These are phyloP conservation scores for Dicorynia guianensis DNA, from an alignment of 306 rosid genomes.

Conservation along the genomic window DNA sequence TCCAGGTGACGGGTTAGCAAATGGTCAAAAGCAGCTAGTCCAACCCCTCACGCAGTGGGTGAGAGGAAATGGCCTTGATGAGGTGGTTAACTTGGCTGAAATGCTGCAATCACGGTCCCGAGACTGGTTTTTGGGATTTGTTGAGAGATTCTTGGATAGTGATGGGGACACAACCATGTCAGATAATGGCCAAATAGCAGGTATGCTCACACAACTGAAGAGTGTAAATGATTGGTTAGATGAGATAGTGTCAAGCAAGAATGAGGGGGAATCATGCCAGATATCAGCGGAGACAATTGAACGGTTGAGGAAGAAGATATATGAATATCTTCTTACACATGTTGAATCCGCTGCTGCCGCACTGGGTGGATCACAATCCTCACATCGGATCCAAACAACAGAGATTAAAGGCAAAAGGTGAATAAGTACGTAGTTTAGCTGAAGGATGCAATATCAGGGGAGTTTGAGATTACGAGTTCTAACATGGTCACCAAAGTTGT, in stretches of 20 bases:
- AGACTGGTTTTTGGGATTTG: constrained; percentile 86
- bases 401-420: constrained; percentile 71
- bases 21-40: constrained; percentile 61
- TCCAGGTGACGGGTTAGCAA: constrained; percentile 50
- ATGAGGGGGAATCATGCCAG: constrained; percentile 54
- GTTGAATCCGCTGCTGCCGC: constrained; percentile 99
- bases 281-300: constrained; percentile 76
- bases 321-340: constrained; percentile 95
- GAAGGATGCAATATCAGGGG: constrained; percentile 39
- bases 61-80: constrained; percentile 73
- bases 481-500: constrained; percentile 51
- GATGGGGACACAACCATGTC: constrained; percentile 80
- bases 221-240: constrained; percentile 98
- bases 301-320: constrained; percentile 89
- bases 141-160: constrained; percentile 88
- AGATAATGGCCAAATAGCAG: constrained; percentile 87
- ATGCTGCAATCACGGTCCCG: constrained; percentile 73
- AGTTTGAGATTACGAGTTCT: constrained; percentile 3
- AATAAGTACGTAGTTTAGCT: constrained; percentile 38
- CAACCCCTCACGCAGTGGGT: constrained; percentile 75
- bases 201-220: constrained; percentile 90
- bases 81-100: constrained; percentile 70
- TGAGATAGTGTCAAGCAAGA: constrained; percentile 62
- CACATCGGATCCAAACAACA: constrained; percentile 51
- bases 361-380: constrained; percentile 68